Evolutionary conservation across 2,329 filamentous ascomycete species (phyloP).

Genomic region (Trichoderma oligosporum): DNA sequence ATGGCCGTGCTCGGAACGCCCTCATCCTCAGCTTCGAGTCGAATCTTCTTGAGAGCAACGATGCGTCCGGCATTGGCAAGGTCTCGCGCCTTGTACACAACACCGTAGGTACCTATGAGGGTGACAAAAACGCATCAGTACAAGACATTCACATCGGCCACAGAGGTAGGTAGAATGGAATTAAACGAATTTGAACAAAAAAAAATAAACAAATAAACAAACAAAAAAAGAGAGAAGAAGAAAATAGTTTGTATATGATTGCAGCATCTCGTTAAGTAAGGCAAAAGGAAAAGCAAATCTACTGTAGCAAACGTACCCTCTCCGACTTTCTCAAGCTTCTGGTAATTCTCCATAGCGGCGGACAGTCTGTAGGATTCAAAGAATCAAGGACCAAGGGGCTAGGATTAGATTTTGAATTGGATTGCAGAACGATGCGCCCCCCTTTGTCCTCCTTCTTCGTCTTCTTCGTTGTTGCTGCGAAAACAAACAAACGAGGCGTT

Average conservation of each 20-base stretch:
- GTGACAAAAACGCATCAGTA: constrained; percentile 14
- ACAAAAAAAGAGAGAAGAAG: not conserved
- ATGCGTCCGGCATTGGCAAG: constrained; percentile 78
- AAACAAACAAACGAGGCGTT: constrained; percentile 7
- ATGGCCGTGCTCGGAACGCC: constrained; percentile 90
- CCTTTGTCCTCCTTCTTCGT: not conserved
- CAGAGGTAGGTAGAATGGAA: too few relatives aligned
- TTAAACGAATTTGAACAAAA: too few relatives aligned
- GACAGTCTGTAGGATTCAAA: not conserved
- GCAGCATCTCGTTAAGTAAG: not conserved
- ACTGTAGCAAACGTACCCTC: constrained; percentile 61
- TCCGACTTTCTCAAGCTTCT: constrained; percentile 94
- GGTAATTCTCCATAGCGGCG: constrained; percentile 80
- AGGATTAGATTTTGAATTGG: not conserved
- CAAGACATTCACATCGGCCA: too few relatives aligned
- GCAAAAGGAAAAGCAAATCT: not conserved
- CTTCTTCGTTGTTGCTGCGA: constrained; percentile 2
- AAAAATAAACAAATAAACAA: too few relatives aligned
- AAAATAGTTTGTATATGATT: not conserved
- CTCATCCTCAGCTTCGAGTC: constrained; percentile 91
- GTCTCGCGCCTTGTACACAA: constrained; percentile 91
- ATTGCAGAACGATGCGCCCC: too few relatives aligned
- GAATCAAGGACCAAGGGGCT: not conserved
- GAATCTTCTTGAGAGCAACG: constrained; percentile 92
- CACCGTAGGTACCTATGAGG: constrained; percentile 77